Percentiles rank a stretch among this genome's conserved stretches.
Evolutionary conservation across 345 rosid species (phyloP).

Genomic region (Excoecaria agallocha): DNA sequence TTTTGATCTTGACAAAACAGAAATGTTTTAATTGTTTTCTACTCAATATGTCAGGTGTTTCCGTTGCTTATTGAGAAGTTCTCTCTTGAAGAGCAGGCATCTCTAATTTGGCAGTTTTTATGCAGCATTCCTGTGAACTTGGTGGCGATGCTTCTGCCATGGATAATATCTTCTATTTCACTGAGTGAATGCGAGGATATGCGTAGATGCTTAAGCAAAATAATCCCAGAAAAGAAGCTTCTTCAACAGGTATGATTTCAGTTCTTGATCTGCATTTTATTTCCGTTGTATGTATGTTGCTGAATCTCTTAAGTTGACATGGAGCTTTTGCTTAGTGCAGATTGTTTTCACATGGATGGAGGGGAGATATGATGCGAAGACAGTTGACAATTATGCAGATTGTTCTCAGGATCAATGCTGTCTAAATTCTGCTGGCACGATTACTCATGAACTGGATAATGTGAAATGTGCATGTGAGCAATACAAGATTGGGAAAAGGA

Average conservation of each 20-base stretch:
- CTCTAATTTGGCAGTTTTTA: slow-evolving; percentile 64
- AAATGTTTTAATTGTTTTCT: slow-evolving; percentile 17
- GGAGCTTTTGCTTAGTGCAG: slow-evolving; percentile 34
- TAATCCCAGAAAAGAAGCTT: slow-evolving; percentile 62
- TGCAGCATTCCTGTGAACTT: slow-evolving; percentile 68
- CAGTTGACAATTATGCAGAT: slow-evolving; percentile 30
- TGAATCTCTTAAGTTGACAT: slow-evolving; percentile 6
- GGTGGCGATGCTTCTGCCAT: slow-evolving; percentile 58
- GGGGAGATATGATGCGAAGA: slow-evolving; percentile 32
- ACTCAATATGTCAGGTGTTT: slow-evolving; percentile 46
- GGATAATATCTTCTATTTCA: slow-evolving; percentile 60
- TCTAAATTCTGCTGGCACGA: slow-evolving; percentile 39
- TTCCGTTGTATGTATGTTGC: slow-evolving; percentile 13
- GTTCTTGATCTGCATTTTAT: slow-evolving; percentile 6
- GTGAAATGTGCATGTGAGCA: slow-evolving; percentile 49
- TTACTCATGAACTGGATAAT: slow-evolving; percentile 33
- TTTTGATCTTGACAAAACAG: not conserved
- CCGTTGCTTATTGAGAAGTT: slow-evolving; percentile 60
- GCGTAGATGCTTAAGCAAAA: slow-evolving; percentile 45
- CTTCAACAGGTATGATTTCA: slow-evolving; percentile 51
- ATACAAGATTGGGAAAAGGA: slow-evolving; percentile 68
- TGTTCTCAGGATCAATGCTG: slow-evolving; percentile 33
- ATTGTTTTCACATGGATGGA: slow-evolving; percentile 84
- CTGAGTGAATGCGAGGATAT: slow-evolving; percentile 47
- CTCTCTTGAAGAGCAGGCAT: slow-evolving; percentile 62